phyloP scores from a whole-genome alignment of 495 filamentous ascomycete species.

The Articulospora tetracladia region DNA sequence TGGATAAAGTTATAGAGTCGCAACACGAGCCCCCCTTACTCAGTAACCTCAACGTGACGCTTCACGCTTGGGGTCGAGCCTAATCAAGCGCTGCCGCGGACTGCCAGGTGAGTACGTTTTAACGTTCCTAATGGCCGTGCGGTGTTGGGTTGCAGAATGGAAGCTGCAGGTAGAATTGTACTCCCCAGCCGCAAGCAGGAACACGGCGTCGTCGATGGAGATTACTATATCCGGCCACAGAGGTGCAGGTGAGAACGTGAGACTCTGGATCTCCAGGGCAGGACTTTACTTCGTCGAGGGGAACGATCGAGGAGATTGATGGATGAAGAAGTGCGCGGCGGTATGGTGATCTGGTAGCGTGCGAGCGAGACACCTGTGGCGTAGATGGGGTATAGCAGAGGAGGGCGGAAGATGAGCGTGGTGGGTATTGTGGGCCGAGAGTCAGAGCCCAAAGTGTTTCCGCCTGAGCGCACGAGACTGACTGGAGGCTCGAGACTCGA shows the following conservation, averaged over 20 bases:
- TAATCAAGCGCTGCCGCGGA: neutral
- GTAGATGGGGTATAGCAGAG: neutral
- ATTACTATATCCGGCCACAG: neutral
- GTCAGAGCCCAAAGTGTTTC: neutral
- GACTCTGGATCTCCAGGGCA: too few species aligned
- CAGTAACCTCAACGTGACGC: constrained; percentile 1
- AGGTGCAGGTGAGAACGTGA: too few species aligned
- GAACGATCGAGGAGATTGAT: too few species aligned
- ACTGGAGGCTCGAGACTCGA: neutral
- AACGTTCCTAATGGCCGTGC: constrained; percentile 16
- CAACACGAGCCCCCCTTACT: constrained; percentile 3
- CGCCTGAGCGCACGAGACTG: neutral
- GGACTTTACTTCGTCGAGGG: too few species aligned
- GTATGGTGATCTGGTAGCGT: too few species aligned
- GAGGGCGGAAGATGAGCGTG: neutral
- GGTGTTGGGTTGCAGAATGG: neutral
- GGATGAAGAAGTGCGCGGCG: too few species aligned
- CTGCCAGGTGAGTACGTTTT: neutral
- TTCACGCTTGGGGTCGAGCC: constrained; percentile 4
- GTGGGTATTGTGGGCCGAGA: neutral
- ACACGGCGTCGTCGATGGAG: neutral
- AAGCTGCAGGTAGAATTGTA: neutral
- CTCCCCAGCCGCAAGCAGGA: neutral
- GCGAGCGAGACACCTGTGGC: neutral
- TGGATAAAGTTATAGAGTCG: constrained; percentile 18